Conservation (phyloP, 495 filamentous ascomycete genomes). For the Annulohypoxylon bovei region DNA sequence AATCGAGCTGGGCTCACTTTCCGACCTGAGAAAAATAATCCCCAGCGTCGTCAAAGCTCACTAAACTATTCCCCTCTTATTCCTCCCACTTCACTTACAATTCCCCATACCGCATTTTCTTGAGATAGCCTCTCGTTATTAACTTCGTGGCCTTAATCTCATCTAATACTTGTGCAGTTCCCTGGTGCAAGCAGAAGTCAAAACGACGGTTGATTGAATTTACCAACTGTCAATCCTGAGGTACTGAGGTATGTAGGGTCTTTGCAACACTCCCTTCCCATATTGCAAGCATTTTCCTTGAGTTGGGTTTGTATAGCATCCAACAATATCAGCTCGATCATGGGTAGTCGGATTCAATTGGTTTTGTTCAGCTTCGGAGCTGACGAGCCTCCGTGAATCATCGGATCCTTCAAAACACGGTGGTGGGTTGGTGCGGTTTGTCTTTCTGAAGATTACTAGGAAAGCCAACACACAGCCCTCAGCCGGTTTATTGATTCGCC, state of each 20-base stretch:
- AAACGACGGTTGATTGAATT: slow-evolving; percentile 18
- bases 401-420: slow-evolving; percentile 23
- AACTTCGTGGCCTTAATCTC: slow-evolving; percentile 20
- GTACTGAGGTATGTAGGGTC: slow-evolving; percentile 31
- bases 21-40: slow-evolving; percentile 38
- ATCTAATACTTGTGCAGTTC: slow-evolving; percentile 33
- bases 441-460: slow-evolving; percentile 4
- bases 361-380: slow-evolving; percentile 7
- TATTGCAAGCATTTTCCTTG: neutral
- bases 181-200: slow-evolving; percentile 18
- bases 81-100: slow-evolving; percentile 18
- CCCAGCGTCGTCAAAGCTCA: slow-evolving; percentile 29
- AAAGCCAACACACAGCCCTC: slow-evolving; percentile 5
- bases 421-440: neutral
- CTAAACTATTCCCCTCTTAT: slow-evolving; percentile 11
- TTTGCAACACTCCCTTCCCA: slow-evolving; percentile 1
- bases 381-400: slow-evolving; percentile 15
- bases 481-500: neutral
- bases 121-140: slow-evolving; percentile 12
- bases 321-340: neutral
- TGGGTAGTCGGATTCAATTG: slow-evolving; percentile 6
- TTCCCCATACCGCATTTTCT: slow-evolving; percentile 11
- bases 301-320: neutral
- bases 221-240: slow-evolving; percentile 16
- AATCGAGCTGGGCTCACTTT: slow-evolving; percentile 23